Base-by-base conservation (phyloP, 2,329 filamentous ascomycete species). In the Capronia coronata region DNA sequence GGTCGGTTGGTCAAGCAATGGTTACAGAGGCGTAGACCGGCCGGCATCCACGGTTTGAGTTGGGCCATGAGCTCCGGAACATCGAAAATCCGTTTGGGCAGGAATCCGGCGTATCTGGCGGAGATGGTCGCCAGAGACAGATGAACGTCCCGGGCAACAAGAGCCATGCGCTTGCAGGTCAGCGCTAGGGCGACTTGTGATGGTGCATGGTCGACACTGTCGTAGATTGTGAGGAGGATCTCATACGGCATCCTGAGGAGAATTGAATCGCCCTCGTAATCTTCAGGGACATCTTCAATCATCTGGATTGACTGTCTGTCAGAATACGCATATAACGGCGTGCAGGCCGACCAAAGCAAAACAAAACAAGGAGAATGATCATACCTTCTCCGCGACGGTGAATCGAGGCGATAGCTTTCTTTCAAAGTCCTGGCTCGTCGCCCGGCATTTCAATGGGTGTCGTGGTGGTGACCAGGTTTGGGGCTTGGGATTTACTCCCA, bases 1-100 rank as follows among this genome's bases (percentile, higher is more conserved):
- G 58, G 58, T 27, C 58, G 46, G 18, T 56, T 55, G 41, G 58
- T 61, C 22, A 61, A 49, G 38, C 58, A 61, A 48, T 61, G 58
- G 25, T 59, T 54, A 46, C 58, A 61, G 1, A 61, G 48, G 14
- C 55, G 51, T 2, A 61, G 46, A 25, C 50, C 46, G 2, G 35
- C 23, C 1, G 58, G 58, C 51, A 59, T 55, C 57, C 55, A 58
- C 1, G 58, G 47, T 27, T 50, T 48, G 3, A 61, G 47, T 23
- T 55, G 51, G 2, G 49, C 41, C 57, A 61, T 59, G 2, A 61
- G 48, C n/a, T 50, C 52, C n/a, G 58, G 58, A 10, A 61, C 55
- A 35, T 61, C 58, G 38, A 61, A 61, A 16, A 59, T 55, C 1
- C 42, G 35, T 27, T 46, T 46, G 9, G 58, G 58, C 10, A 61